Percentiles rank a stretch among this genome's conserved stretches.
These are phyloP conservation scores for Papilionanthe hybrid DNA, from an alignment of 116 monocot species.

Conservation along the genomic window DNA sequence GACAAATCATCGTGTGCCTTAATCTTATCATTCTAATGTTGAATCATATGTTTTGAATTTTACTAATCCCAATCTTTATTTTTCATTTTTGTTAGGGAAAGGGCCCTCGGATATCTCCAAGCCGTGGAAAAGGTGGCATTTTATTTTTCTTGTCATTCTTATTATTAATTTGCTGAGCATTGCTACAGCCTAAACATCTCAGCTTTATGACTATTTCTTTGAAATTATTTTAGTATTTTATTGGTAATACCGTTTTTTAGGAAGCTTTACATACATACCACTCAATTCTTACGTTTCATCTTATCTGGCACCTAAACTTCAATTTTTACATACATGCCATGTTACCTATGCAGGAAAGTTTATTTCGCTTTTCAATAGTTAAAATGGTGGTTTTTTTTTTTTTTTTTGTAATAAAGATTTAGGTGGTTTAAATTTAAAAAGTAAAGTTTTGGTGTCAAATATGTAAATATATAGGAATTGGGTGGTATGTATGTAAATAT, in stretches of 20 bases:
- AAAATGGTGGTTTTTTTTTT: too few species aligned
- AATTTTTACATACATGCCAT: too few species aligned
- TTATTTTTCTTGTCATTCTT: neutral
- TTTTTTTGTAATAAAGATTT: too few species aligned
- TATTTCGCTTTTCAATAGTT: too few species aligned
- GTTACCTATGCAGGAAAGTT: too few species aligned
- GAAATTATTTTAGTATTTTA: neutral
- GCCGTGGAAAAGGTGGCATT: neutral
- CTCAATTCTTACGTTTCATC: too few species aligned
- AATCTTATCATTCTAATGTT: neutral
- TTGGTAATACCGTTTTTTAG: neutral
- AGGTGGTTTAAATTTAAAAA: too few species aligned
- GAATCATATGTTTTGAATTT: neutral
- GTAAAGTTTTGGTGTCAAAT: too few species aligned
- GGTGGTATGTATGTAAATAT: too few species aligned
- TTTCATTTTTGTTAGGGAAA: conserved; percentile 5
- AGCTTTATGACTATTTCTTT: neutral
- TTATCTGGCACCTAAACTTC: too few species aligned
- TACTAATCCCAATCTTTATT: neutral
- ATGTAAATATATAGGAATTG: too few species aligned
- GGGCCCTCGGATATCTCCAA: conserved; percentile 1
- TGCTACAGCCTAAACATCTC: neutral
- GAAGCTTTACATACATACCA: too few species aligned
- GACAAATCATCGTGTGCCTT: neutral
- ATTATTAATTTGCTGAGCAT: neutral